phyloP scores from a whole-genome alignment of 1,139 yeast genomes.

The Geotrichum cucujoidarum region DNA sequence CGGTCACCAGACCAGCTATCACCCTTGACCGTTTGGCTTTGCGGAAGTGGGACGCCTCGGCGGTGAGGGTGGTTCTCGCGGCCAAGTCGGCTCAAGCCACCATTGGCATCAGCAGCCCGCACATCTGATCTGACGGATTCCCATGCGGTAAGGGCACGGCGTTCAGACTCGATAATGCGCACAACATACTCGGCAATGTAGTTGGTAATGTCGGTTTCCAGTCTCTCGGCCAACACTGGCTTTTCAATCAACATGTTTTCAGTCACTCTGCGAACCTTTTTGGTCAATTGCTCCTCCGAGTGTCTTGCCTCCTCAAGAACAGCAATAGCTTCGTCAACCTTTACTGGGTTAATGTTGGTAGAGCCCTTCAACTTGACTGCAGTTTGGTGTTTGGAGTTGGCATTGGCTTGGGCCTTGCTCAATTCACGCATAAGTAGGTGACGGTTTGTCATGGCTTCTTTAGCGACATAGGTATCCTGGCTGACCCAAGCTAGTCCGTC shows the following conservation, averaged over 20 bases:
- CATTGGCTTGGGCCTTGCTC: conserved; percentile 67
- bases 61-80: conserved; percentile 51
- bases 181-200: conserved; percentile 59
- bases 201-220: conserved; percentile 52
- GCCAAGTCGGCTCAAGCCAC: conserved; percentile 82
- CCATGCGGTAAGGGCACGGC: conserved; percentile 70
- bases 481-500: conserved; percentile 65
- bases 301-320: conserved; percentile 76
- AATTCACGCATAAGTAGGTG: conserved; percentile 89
- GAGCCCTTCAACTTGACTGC: conserved; percentile 74
- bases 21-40: conserved; percentile 53
- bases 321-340: conserved; percentile 84
- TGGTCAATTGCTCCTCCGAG: conserved; percentile 65
- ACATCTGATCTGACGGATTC: conserved; percentile 72
- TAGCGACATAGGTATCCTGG: conserved; percentile 78
- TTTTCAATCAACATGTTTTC: conserved; percentile 80
- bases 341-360: conserved; percentile 74
- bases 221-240: conserved; percentile 49
- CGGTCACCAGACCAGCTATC: conserved; percentile 57
- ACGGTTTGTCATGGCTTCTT: conserved; percentile 89
- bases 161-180: conserved; percentile 77
- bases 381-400: conserved; percentile 63
- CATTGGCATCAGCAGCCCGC: conserved; percentile 67
- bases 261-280: conserved; percentile 76
- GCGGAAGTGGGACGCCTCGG: conserved; percentile 27